These are phyloP conservation scores for Apiospora rasikravindrae DNA, from an alignment of 2,329 filamentous ascomycete genomes.

Conservation along the genomic window DNA sequence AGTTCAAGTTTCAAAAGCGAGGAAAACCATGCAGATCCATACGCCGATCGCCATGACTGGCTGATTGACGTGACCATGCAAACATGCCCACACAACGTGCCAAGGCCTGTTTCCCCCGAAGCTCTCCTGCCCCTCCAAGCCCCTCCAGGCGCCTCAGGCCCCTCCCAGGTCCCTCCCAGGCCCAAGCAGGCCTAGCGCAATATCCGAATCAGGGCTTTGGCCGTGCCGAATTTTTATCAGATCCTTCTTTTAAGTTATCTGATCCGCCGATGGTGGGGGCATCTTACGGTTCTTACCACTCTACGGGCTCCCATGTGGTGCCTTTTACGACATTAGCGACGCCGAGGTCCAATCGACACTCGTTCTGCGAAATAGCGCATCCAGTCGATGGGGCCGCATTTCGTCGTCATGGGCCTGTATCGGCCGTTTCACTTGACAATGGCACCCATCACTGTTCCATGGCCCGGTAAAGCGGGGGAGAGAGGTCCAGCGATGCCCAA, in stretches of 20 bases:
- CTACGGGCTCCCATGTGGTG: constrained; percentile 1
- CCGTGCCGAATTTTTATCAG: constrained; percentile 18
- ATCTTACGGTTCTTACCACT: not conserved
- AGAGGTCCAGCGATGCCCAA: not conserved
- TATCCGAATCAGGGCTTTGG: not conserved
- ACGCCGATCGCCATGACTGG: not conserved
- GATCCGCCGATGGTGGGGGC: constrained; percentile 21
- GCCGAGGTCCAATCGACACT: not conserved
- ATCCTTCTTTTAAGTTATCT: constrained; percentile 23
- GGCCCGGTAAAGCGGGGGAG: not conserved
- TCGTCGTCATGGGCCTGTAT: constrained; percentile 8
- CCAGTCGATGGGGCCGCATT: not conserved
- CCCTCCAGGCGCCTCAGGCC: too few species aligned
- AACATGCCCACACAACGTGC: not conserved
- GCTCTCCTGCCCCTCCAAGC: not conserved
- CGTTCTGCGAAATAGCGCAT: not conserved
- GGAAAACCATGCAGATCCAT: too few species aligned
- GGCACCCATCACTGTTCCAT: not conserved
- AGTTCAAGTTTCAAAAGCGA: too few species aligned
- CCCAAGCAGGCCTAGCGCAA: not conserved
- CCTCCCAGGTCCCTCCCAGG: not conserved
- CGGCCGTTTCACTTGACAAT: constrained; percentile 1
- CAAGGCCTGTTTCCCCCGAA: constrained; percentile 5
- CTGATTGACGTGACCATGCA: not conserved
- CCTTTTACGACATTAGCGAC: not conserved